Evolutionary conservation across 257 asterid species (phyloP), one percentile per base, ranked within the genome.

Genomic region (Leptodermis oblonga): DNA sequence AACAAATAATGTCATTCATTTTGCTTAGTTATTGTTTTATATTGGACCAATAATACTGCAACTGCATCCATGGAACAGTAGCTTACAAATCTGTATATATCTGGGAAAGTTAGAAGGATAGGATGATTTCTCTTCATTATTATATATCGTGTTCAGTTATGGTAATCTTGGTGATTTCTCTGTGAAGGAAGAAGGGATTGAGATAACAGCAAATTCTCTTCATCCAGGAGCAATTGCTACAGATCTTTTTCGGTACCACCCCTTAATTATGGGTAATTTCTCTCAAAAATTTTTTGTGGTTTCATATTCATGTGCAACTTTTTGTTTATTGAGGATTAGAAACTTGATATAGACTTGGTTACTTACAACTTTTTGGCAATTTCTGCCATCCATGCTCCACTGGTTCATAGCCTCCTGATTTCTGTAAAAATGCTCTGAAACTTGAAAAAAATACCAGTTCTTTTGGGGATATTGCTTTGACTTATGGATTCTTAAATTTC

Each of bases 191-290:
- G 93, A 86, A 76, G 89, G 96, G 75, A 85, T 86, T 54, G 46
- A 82, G 69, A 79, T 91, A 78, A 91, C 95, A 61, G 95, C 92
- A n/a, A 91, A 89, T 73, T 86, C 96, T 39, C 79, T 91, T 20
- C 97, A 91, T 77, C 97, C 97, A 4, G 97, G 97, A 65, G 79
- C 87, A 39, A 87, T 91, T 68, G 81, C 89, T 77, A 91, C 97
- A 80, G 89, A 91, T 76, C 89, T 91, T 75, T 25, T 76, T 43
- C 86, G 95, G 22, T 79, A 88, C 69, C 73, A 74, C 56, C 69
- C 79, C 17, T 39, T 82, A 54, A 7, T 88, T 65, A 77, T 74
- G 22, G 90, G 97, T 90, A 65, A 70, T 71, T 74, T 75, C 22
- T 54, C 51, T 46, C 20, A 42, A 55, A 15, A 64, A 58, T 61